Percentiles rank a stretch among this genome's conserved stretches.
These are phyloP conservation scores for Fraxinus cuspidata DNA, from an alignment of 257 asterid genomes.

Conservation along the genomic window DNA sequence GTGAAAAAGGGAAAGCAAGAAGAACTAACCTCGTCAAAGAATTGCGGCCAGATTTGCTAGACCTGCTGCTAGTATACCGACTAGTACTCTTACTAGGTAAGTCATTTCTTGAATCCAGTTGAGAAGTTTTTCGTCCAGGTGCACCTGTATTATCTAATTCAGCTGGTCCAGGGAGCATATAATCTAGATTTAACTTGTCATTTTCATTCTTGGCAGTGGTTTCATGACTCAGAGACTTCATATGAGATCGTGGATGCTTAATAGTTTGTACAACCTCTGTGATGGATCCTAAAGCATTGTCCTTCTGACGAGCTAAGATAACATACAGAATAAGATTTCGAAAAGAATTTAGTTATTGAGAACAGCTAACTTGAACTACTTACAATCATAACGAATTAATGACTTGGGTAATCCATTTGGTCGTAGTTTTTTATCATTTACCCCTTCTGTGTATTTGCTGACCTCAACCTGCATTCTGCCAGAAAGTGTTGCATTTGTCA, in stretches of 20 bases:
- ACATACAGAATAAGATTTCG: slow-evolving; percentile 25
- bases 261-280: slow-evolving; percentile 88
- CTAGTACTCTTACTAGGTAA: slow-evolving; percentile 40
- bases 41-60: slow-evolving; percentile 60
- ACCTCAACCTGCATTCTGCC: slow-evolving; percentile 99
- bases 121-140: slow-evolving; percentile 51
- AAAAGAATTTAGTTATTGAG: slow-evolving; percentile 15
- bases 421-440: slow-evolving; percentile 67
- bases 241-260: slow-evolving; percentile 68
- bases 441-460: slow-evolving; percentile 97
- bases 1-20: background rate
- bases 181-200: slow-evolving; percentile 50
- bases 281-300: slow-evolving; percentile 80
- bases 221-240: slow-evolving; percentile 52
- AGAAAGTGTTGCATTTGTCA: slow-evolving; percentile 20
- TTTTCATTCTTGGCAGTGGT: slow-evolving; percentile 32
- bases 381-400: slow-evolving; percentile 91
- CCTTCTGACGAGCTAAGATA: slow-evolving; percentile 91
- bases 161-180: slow-evolving; percentile 74
- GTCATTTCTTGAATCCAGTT: slow-evolving; percentile 31
- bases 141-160: slow-evolving; percentile 45
- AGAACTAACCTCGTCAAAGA: slow-evolving; percentile 69
- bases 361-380: slow-evolving; percentile 19
- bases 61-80: slow-evolving; percentile 40
- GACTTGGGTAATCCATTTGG: slow-evolving; percentile 97